Evolutionary conservation across 352 stramenopile genomes (phyloP), one percentile per base, ranked within the genome.

Genomic region (Aphanomyces stellatus): DNA sequence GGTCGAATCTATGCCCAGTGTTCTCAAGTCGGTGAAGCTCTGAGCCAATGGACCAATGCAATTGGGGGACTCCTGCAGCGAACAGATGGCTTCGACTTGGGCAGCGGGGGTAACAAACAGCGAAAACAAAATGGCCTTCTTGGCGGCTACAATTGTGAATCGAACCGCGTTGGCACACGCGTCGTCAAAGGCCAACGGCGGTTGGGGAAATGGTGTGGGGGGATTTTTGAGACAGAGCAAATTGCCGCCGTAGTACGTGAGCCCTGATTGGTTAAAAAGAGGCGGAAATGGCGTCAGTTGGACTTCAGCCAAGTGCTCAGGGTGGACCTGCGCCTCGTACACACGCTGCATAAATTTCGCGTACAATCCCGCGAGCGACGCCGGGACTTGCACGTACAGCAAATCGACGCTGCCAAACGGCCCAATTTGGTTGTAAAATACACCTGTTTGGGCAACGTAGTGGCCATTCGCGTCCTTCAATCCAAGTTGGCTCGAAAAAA

Each of bases 171-270:
- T 27, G 10, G 6, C 4, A n/a, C 55, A 63, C 41, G 55, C n/a
- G 35, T 63, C 55, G 2, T 22, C 13, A n/a, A 34, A 28, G 19
- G 10, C 17, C 5, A 49, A 65, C 3, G 33, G 28, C 19, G 40
- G 3, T 27, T 65, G 57, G 2, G 34, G 22, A 46, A 25, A 53
- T 11, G 43, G 1, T 28, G 42, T 31, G 1, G 35, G 28, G 4
- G 2, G 11, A 31, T 25, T 41, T 17, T 28, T 1, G 11, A 65
- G 25, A 22, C 57, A 65, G 1, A 65, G 25, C 1, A 41, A 19
- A 35, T 65, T 65, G 8, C 57, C 57, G 5, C 57, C 57, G 33
- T 55, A 53, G 30, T 65, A 65, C 2, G 13, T 15, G 4, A 51
- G 19, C 1, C n/a, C 57, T 6, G 22, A 17, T 17, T n/a, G 13